A percentile compares a stretch with the other conserved stretches of the same genome.
phyloP scores from a whole-genome alignment of 2,329 filamentous ascomycete species.

The Aureobasidium leucospermi region DNA sequence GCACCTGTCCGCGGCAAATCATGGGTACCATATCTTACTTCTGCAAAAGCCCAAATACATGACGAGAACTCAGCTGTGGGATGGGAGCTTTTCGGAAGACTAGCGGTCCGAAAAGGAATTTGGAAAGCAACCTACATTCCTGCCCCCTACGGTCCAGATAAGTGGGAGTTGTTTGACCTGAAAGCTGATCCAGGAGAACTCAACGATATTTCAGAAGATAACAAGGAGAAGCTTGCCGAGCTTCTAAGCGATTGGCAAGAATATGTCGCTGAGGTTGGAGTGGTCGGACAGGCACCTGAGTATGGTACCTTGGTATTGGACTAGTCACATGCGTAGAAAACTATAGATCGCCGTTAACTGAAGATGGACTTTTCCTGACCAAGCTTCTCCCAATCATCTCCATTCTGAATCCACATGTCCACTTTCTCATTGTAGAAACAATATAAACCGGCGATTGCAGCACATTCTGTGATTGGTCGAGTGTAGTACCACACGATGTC shows the following conservation, averaged over 20 bases:
- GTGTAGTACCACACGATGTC: conserved; percentile 59
- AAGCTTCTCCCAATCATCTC: conserved; percentile 26
- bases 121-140: conserved; percentile 30
- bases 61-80: conserved; percentile 23
- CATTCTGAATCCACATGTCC: conserved; percentile 51
- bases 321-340: conserved; percentile 8
- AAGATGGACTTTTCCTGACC: conserved; percentile 27
- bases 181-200: conserved; percentile 28
- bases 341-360: neutral
- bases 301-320: conserved; percentile 18
- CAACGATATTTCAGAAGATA: conserved; percentile 22
- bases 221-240: conserved; percentile 24
- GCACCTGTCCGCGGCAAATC: conserved; percentile 27
- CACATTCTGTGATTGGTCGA: conserved; percentile 50
- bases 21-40: conserved; percentile 24
- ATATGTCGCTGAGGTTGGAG: conserved; percentile 27
- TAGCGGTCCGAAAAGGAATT: conserved; percentile 29
- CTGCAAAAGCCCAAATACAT: conserved; percentile 17
- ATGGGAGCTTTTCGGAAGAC: conserved; percentile 30
- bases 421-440: conserved; percentile 66
- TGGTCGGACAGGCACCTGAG: conserved; percentile 20
- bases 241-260: conserved; percentile 22
- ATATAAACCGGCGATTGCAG: conserved; percentile 42
- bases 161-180: conserved; percentile 32
- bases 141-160: conserved; percentile 22